Conservation (phyloP, 176 grass and related monocot species). For the Juncus effusus region DNA sequence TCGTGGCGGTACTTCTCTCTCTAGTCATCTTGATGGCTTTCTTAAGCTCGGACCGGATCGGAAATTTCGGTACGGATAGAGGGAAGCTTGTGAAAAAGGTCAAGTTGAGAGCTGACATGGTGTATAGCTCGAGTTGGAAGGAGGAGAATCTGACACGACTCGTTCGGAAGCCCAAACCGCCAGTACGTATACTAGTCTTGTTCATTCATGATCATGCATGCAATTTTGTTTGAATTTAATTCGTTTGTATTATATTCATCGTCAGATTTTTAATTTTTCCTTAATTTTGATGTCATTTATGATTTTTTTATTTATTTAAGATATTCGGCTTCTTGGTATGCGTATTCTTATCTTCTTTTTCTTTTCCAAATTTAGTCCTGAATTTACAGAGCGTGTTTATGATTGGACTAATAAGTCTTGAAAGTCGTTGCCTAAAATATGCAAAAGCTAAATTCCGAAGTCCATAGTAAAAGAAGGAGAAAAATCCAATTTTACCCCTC, state of each 20-base stretch:
- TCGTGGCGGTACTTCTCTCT: constrained; percentile 9
- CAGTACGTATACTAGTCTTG: neutral
- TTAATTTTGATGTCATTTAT: neutral
- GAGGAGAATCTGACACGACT: constrained; percentile 14
- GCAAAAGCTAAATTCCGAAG: too few relatives aligned
- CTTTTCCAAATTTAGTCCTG: neutral
- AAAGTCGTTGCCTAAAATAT: too few relatives aligned
- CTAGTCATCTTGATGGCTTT: constrained; percentile 21
- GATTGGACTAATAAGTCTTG: too few relatives aligned
- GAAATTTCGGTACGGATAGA: constrained; percentile 12
- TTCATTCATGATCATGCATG: neutral
- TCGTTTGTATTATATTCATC: too few relatives aligned
- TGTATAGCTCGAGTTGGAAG: constrained; percentile 15
- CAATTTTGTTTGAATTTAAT: neutral
- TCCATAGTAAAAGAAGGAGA: too few relatives aligned
- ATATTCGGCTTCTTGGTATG: constrained; percentile 7
- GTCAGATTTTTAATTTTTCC: too few relatives aligned
- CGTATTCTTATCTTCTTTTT: neutral
- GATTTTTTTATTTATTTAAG: neutral
- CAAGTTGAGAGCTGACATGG: neutral
- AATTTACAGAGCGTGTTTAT: neutral
- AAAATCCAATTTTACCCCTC: too few relatives aligned
- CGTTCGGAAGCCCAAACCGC: neutral
- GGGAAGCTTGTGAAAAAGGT: constrained; percentile 27
- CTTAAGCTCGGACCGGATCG: constrained; percentile 13